These are phyloP conservation scores for Brassica cretica DNA, from an alignment of 345 rosid species.

Conservation along the genomic window DNA sequence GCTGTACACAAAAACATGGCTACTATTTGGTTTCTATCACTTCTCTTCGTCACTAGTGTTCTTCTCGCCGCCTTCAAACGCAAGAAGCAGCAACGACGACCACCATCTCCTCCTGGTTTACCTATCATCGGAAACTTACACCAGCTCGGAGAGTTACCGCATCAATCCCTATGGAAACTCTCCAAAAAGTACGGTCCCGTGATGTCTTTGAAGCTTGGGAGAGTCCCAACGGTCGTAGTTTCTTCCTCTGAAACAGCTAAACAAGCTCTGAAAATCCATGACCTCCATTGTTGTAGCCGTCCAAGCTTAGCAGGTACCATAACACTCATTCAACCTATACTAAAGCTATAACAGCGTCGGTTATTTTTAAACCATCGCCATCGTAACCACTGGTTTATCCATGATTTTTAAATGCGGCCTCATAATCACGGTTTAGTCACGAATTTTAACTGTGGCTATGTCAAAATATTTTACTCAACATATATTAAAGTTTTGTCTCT, in stretches of 20 bases:
- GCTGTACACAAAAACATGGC: background rate
- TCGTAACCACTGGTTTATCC: no score
- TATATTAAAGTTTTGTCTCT: background rate
- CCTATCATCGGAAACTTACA: conserved; percentile 53
- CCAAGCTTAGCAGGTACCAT: conserved; percentile 25
- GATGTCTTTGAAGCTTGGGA: conserved; percentile 44
- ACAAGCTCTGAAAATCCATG: conserved; percentile 45
- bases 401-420: no score
- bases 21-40: conserved; percentile 17
- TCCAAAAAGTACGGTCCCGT: conserved; percentile 53
- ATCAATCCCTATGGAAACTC: conserved; percentile 41
- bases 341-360: no score
- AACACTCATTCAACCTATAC: no score
- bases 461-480: no score
- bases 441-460: no score
- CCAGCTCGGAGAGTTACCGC: conserved; percentile 35
- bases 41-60: conserved; percentile 1
- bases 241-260: conserved; percentile 48
- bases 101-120: conserved; percentile 44
- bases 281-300: conserved; percentile 48
- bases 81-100: background rate
- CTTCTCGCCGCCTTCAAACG: conserved; percentile 1
- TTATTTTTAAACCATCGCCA: no score
- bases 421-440: no score
- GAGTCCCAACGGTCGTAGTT: conserved; percentile 33